Evolutionary conservation across 805 yeast species (phyloP), one percentile per base, ranked within the genome.

Genomic region (Candida railenensis): DNA sequence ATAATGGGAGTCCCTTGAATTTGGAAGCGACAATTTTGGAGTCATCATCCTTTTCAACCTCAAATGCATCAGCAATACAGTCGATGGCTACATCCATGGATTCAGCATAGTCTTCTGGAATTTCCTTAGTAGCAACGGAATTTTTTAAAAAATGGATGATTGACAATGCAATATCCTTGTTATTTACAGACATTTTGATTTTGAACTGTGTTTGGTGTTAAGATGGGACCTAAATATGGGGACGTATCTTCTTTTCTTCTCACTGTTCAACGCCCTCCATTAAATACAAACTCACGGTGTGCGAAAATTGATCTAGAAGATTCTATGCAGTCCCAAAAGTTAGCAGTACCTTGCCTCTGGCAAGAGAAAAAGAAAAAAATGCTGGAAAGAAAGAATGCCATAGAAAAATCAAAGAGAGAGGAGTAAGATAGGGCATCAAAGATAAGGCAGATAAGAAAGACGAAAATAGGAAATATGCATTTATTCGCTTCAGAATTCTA

Each of bases 1-100:
- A 52, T 53, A 83, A 74, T 9, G 67, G 59, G 57, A 73, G 76
- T 41, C 80, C 85, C 33, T 63, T 70, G 58, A 76, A 81, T 51
- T 67, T 75, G 16, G 64, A 49, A 11, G 69, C 51, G 7, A 65
- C 50, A 3, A 63, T 56, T 28, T 62, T 59, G 32, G 66, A 55
- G 32, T 76, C 75, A 19, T 69, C 71, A 21, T 77, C 83, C 54
- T 77, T 75, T 53, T 78, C 74, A 21, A 91, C 82, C 42, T 75
- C 83, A 63, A 85, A 92, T 9, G 96, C 89, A 57, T 91, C 98
- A 20, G 87, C 81, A 48, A 94, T 81, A 72, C 97, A 89, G 61
- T 89, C 96, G 54, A 90, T 78, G 50, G 98, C 98, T 43, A 92
- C 96, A 54, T 90, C 97, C 55, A 92, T 75, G 8, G 97, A 89